A percentile compares a stretch with the other conserved stretches of the same genome.
Conservation (phyloP, 169 alveolate genomes). For the Cryptosporidium viatorum region DNA sequence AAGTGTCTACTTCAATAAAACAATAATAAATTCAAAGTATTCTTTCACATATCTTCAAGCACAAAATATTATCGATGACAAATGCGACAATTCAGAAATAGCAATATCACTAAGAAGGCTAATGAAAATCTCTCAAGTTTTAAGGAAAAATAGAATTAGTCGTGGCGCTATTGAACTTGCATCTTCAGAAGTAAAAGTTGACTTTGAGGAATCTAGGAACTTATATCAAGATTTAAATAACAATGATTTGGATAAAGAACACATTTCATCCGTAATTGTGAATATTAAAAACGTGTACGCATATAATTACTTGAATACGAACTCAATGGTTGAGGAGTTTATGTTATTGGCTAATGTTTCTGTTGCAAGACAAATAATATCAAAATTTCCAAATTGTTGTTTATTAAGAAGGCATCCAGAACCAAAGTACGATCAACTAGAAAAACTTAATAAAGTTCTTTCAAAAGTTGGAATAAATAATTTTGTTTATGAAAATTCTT, state of each 20-base stretch:
- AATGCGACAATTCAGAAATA: slow-evolving; percentile 82
- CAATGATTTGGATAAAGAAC: not conserved
- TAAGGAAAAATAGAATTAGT: slow-evolving; percentile 89
- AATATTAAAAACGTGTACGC: slow-evolving; percentile 24
- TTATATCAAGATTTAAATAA: slow-evolving; percentile 9
- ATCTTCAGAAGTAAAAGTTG: slow-evolving; percentile 95
- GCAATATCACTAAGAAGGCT: slow-evolving; percentile 88
- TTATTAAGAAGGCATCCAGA: slow-evolving; percentile 95
- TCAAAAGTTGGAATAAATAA: slow-evolving; percentile 83
- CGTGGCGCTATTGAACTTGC: slow-evolving; percentile 96
- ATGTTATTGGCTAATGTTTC: slow-evolving; percentile 98
- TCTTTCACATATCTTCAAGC: slow-evolving; percentile 93
- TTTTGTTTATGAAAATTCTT: slow-evolving; percentile 87
- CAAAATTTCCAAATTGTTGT: slow-evolving; percentile 91
- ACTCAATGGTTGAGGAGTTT: slow-evolving; percentile 96
- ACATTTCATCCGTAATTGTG: not conserved
- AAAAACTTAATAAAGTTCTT: slow-evolving; percentile 88
- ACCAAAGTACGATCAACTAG: slow-evolving; percentile 92
- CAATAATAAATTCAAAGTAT: slow-evolving; percentile 91
- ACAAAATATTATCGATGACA: slow-evolving; percentile 89
- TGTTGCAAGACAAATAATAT: slow-evolving; percentile 92
- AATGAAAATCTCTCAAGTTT: slow-evolving; percentile 86
- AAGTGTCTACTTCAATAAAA: slow-evolving; percentile 86
- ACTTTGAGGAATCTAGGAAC: slow-evolving; percentile 85
- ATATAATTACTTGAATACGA: slow-evolving; percentile 70